phyloP scores from a whole-genome alignment of 1,284 basidiomycete species.

The Cryptococcus deneoformans region DNA sequence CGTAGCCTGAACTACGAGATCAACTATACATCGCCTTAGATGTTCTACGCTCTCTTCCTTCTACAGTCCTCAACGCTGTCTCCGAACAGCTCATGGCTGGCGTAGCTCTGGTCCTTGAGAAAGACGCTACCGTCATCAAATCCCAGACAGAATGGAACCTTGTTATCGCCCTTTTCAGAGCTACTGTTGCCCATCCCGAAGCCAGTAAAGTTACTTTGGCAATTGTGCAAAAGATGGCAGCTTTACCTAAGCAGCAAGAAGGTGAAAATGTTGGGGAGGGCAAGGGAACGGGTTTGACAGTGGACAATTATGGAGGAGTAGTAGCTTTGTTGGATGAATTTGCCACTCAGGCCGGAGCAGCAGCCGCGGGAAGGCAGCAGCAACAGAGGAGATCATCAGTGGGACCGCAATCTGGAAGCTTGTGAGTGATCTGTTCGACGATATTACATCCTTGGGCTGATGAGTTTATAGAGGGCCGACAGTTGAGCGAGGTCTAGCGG shows the following conservation, averaged over 20 bases:
- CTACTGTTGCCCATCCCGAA: conserved; percentile 81
- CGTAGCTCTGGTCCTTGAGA: conserved; percentile 70
- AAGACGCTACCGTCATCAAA: conserved; percentile 67
- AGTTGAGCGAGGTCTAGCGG: conserved; percentile 73
- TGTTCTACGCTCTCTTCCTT: conserved; percentile 75
- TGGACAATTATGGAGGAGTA: conserved; percentile 79
- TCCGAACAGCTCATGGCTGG: conserved; percentile 90
- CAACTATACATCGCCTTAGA: conserved; percentile 94
- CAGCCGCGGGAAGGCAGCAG: conserved; percentile 58
- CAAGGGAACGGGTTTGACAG: conserved; percentile 54
- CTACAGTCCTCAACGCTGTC: conserved; percentile 71
- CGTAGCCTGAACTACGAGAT: conserved; percentile 71
- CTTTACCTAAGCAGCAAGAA: conserved; percentile 54
- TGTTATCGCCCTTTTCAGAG: conserved; percentile 83
- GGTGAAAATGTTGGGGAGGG: neutral
- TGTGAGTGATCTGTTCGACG: conserved; percentile 20
- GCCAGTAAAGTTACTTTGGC: conserved; percentile 81
- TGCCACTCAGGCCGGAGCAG: conserved; percentile 65
- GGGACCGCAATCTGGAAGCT: conserved; percentile 28
- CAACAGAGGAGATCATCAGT: conserved; percentile 29
- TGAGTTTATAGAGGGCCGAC: conserved; percentile 60
- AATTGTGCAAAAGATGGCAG: conserved; percentile 63
- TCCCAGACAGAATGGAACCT: conserved; percentile 96
- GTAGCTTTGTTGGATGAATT: conserved; percentile 84
- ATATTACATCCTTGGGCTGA: neutral